Evolutionary conservation across 345 rosid species (phyloP).

Genomic region (thale cress (Arabidopsis thaliana)): DNA sequence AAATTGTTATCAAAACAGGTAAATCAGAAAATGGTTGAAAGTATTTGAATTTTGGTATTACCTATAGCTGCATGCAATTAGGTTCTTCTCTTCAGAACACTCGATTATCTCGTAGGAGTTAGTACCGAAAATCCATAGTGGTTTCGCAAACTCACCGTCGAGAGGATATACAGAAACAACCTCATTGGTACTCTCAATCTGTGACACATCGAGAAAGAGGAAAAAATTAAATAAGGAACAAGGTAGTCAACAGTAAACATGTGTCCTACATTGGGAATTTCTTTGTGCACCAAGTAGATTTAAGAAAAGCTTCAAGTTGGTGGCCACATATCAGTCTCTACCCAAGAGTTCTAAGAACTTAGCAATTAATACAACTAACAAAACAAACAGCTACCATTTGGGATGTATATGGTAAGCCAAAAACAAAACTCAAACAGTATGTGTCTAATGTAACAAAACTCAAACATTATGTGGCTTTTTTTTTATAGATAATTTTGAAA

Average conservation of each 20-base stretch:
- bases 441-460: not conserved
- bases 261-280: not conserved
- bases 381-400: not conserved
- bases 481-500: not conserved
- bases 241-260: not conserved
- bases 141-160: conserved; percentile 87
- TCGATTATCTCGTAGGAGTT: conserved; percentile 78
- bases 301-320: conserved; percentile 14
- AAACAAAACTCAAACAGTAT: conserved; percentile 4
- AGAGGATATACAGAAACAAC: conserved; percentile 62
- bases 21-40: conserved; percentile 10
- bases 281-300: not conserved
- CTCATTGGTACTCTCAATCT: conserved; percentile 73
- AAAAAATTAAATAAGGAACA: conserved; percentile 1
- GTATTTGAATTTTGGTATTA: conserved; percentile 36
- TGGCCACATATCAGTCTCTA: conserved; percentile 9
- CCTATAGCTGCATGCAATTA: conserved; percentile 91
- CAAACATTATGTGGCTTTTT: not conserved
- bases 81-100: conserved; percentile 59
- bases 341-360: not conserved
- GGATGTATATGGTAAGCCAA: not conserved
- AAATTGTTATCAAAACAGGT: conserved; percentile 14
- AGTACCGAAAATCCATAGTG: conserved; percentile 82
- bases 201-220: conserved; percentile 34
- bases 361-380: not conserved